A percentile compares a stretch with the other conserved stretches of the same genome.
These are phyloP conservation scores for Alternaria sp. DNA, from an alignment of 2,329 filamentous ascomycete species.

Conservation along the genomic window DNA sequence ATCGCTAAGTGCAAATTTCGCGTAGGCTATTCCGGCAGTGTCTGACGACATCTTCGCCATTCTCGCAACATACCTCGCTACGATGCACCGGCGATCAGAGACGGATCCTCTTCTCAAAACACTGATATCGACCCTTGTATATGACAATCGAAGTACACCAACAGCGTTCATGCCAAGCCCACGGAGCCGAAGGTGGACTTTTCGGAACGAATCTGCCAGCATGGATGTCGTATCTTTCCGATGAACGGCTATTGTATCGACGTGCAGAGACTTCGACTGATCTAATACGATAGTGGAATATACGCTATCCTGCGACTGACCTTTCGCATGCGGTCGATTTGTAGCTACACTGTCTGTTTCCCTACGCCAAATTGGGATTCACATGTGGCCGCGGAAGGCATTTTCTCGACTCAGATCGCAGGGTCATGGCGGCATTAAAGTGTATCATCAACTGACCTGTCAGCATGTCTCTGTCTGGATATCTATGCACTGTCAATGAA, in stretches of 20 bases:
- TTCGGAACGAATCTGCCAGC: neutral
- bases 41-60: conserved; percentile 4
- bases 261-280: too few relatives aligned
- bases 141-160: neutral
- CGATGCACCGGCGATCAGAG: neutral
- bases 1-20: neutral
- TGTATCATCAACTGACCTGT: neutral
- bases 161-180: neutral
- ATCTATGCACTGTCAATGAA: neutral
- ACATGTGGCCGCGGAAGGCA: neutral
- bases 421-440: neutral
- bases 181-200: neutral
- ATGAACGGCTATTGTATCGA: neutral
- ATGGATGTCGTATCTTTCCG: neutral
- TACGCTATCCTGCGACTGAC: neutral
- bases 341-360: neutral
- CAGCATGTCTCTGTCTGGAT: neutral
- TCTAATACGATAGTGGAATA: neutral
- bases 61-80: neutral
- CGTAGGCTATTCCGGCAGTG: neutral
- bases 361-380: neutral
- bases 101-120: neutral
- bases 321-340: neutral
- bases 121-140: neutral
- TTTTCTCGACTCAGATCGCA: too few relatives aligned